These are phyloP conservation scores for Naganishia cerealis DNA, from an alignment of 1,284 basidiomycete genomes.

Conservation along the genomic window DNA sequence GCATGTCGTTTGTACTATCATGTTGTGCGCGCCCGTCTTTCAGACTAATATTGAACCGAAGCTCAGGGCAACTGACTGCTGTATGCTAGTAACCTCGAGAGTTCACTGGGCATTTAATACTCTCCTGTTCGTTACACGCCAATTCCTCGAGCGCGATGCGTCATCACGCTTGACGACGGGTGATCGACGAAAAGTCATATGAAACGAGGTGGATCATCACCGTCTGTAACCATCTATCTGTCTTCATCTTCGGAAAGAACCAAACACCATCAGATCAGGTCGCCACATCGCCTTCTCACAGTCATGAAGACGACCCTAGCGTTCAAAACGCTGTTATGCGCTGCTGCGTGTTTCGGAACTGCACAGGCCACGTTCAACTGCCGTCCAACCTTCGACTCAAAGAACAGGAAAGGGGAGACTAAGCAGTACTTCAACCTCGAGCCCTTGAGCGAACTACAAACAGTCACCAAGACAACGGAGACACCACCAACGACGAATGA, in stretches of 20 bases:
- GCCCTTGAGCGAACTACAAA: conserved; percentile 38
- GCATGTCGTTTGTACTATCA: neutral
- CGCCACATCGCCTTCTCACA: neutral
- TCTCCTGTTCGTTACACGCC: too few relatives aligned
- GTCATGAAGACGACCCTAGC: neutral
- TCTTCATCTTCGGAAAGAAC: neutral
- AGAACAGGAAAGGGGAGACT: conserved; percentile 20
- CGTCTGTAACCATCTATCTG: neutral
- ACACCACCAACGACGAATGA: conserved; percentile 50
- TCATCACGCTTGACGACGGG: neutral
- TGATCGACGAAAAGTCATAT: conserved; percentile 11
- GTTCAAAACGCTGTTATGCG: neutral
- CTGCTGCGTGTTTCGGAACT: neutral
- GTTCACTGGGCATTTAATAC: neutral
- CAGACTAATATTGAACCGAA: too few relatives aligned
- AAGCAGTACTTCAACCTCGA: conserved; percentile 40
- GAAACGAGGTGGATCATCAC: neutral
- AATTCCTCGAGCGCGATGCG: neutral
- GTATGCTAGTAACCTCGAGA: too few relatives aligned
- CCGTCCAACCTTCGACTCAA: conserved; percentile 12
- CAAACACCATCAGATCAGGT: neutral
- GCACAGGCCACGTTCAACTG: conserved; percentile 24
- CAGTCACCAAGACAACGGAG: conserved; percentile 40
- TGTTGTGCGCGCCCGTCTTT: neutral
- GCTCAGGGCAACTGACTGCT: neutral